A percentile compares a stretch with the other conserved stretches of the same genome.
Evolutionary conservation across 2,329 filamentous ascomycete genomes (phyloP).

Genomic region (Alternaria burnsii): DNA sequence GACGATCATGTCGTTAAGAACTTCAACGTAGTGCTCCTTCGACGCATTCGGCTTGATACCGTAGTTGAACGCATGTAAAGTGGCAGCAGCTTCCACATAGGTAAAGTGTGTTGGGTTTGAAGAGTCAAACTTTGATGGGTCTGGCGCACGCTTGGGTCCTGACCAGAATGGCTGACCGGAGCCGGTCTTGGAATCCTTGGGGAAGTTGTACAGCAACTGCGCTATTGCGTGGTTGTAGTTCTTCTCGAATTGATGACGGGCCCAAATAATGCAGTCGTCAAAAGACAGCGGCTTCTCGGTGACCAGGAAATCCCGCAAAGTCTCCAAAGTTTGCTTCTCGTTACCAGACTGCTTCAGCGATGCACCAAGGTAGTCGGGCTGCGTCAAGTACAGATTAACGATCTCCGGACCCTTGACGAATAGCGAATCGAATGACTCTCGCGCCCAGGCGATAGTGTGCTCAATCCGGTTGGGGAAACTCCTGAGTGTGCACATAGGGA

Average conservation of each 20-base stretch:
- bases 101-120: constrained; percentile 85
- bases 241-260: constrained; percentile 90
- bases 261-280: constrained; percentile 97
- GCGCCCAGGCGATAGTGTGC: constrained; percentile 97
- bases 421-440: constrained; percentile 91
- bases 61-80: constrained; percentile 97
- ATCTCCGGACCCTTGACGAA: constrained; percentile 95
- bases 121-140: constrained; percentile 86
- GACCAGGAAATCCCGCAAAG: constrained; percentile 86
- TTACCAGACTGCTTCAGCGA: constrained; percentile 93
- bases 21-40: constrained; percentile 76
- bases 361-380: constrained; percentile 87
- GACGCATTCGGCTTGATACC: constrained; percentile 86
- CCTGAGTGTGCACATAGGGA: constrained; percentile 97
- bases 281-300: constrained; percentile 91
- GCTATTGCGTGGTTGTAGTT: constrained; percentile 97
- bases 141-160: constrained; percentile 94
- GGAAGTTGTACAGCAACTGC: constrained; percentile 96
- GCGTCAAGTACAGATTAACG: constrained; percentile 90
- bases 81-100: constrained; percentile 87
- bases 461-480: constrained; percentile 99
- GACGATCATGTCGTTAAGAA: constrained; percentile 91
- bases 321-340: constrained; percentile 92
- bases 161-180: constrained; percentile 96
- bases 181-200: constrained; percentile 89